phyloP scores from a whole-genome alignment of 352 stramenopile species.

The Phytopythium aichiense region DNA sequence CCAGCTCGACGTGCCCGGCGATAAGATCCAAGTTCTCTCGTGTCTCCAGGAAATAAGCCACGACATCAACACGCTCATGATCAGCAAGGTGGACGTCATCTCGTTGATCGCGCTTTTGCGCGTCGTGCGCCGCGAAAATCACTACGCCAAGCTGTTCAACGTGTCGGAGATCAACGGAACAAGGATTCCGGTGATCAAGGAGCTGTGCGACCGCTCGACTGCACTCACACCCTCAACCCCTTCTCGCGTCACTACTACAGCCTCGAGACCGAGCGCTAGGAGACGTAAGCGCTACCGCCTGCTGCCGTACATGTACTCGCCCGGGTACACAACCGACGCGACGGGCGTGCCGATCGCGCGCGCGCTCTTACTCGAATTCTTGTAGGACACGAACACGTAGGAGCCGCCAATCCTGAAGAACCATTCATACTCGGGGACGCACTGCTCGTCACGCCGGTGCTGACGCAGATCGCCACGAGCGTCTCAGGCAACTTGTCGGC shows the following conservation, averaged over 20 bases:
- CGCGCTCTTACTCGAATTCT: constrained; percentile 65
- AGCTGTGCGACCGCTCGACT: constrained; percentile 76
- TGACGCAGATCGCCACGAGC: constrained; percentile 36
- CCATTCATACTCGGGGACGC: constrained; percentile 58
- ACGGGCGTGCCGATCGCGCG: constrained; percentile 45
- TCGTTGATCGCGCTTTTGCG: constrained; percentile 25
- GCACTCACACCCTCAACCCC: constrained; percentile 70
- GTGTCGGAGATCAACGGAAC: constrained; percentile 73
- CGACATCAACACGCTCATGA: constrained; percentile 82
- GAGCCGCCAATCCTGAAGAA: constrained; percentile 19
- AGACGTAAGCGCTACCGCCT: constrained; percentile 73
- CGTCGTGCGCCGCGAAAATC: constrained; percentile 32
- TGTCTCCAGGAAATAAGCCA: constrained; percentile 80
- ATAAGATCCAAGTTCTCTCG: constrained; percentile 80
- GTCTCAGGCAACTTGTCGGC: constrained; percentile 40
- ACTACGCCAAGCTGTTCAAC: constrained; percentile 66
- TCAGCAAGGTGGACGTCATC: constrained; percentile 46
- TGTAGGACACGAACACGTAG: constrained; percentile 27
- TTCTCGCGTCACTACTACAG: constrained; percentile 86
- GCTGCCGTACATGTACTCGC: constrained; percentile 76
- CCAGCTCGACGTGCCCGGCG: constrained; percentile 37
- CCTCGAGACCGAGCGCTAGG: constrained; percentile 36
- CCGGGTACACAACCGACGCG: constrained; percentile 50
- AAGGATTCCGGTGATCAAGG: constrained; percentile 63
- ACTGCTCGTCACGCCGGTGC: constrained; percentile 48